A percentile compares a stretch with the other conserved stretches of the same genome.
Conservation (phyloP, 768 basidiomycete genomes). For the Dacryopinax spathularia region DNA sequence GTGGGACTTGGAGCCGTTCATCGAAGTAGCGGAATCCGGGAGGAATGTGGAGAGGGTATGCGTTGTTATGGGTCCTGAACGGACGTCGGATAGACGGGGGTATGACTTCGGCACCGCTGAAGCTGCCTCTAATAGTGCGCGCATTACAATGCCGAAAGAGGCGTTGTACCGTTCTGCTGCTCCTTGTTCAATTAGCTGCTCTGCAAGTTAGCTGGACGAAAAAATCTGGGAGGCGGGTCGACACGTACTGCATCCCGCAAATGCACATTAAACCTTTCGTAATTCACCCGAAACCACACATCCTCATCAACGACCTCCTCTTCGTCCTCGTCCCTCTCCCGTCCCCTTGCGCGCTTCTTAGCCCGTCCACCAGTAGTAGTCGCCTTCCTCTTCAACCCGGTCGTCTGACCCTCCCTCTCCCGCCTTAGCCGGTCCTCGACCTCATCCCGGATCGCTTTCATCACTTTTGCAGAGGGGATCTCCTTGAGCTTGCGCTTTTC, state of each 20-base stretch:
- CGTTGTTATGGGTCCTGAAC: neutral
- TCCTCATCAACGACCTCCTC: constrained; percentile 50
- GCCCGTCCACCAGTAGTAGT: constrained; percentile 66
- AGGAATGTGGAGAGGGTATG: neutral
- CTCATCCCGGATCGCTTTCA: neutral
- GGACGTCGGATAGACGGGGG: constrained; percentile 37
- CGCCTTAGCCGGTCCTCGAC: neutral
- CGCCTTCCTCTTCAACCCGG: constrained; percentile 32
- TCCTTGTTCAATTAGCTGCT: constrained; percentile 64
- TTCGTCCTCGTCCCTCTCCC: constrained; percentile 54
- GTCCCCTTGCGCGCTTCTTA: constrained; percentile 48
- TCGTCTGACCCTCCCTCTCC: constrained; percentile 24
- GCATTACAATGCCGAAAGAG: constrained; percentile 54
- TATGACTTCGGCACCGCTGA: constrained; percentile 29
- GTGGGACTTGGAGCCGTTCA: neutral
- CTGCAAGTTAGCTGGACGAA: constrained; percentile 10
- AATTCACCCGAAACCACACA: constrained; percentile 76
- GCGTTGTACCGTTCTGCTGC: constrained; percentile 69
- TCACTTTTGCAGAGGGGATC: neutral
- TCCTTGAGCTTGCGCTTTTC: constrained; percentile 35
- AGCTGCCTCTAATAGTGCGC: constrained; percentile 54
- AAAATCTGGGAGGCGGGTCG: neutral
- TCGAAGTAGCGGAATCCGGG: neutral
- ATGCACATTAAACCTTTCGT: constrained; percentile 71
- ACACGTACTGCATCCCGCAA: constrained; percentile 66